Conservation (phyloP, 2,329 filamentous ascomycete genomes). For the Colletotrichum sp. region DNA sequence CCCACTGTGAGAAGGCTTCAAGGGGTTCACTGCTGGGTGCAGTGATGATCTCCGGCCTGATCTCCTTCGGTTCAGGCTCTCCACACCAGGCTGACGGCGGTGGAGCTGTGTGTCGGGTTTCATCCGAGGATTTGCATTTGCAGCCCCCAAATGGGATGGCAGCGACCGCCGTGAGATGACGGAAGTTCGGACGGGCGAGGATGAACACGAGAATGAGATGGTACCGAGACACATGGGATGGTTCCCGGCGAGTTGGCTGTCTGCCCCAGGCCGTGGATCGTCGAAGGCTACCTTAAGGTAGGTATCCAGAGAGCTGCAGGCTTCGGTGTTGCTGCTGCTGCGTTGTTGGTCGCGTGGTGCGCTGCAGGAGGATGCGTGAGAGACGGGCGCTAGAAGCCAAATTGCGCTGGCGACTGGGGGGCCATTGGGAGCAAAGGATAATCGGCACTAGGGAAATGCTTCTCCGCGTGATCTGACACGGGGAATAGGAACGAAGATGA, state of each 20-base stretch:
- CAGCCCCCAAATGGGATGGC: background rate
- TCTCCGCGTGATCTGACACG: constrained; percentile 9
- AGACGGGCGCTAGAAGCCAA: background rate
- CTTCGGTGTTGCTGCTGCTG: background rate
- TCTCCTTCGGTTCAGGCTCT: constrained; percentile 1
- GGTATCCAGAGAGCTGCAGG: background rate
- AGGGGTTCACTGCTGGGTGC: background rate
- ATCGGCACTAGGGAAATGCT: constrained; percentile 3
- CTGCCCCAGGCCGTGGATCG: background rate
- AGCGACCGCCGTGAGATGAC: background rate
- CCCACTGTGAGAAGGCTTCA: background rate
- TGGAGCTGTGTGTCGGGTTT: constrained; percentile 5
- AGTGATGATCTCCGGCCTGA: constrained; percentile 7
- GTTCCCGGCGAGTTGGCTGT: background rate
- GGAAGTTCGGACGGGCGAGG: background rate
- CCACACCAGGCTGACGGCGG: background rate
- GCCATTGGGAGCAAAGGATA: background rate
- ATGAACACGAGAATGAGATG: background rate
- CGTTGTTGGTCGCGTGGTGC: background rate
- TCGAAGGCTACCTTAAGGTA: background rate
- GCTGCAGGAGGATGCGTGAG: background rate
- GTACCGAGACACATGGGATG: constrained; percentile 3
- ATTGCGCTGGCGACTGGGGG: background rate
- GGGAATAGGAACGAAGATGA: constrained; percentile 2
- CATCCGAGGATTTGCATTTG: constrained; percentile 14